Evolutionary conservation across 208 protist genomes (phyloP).

Genomic region (Crithidia sp.): DNA sequence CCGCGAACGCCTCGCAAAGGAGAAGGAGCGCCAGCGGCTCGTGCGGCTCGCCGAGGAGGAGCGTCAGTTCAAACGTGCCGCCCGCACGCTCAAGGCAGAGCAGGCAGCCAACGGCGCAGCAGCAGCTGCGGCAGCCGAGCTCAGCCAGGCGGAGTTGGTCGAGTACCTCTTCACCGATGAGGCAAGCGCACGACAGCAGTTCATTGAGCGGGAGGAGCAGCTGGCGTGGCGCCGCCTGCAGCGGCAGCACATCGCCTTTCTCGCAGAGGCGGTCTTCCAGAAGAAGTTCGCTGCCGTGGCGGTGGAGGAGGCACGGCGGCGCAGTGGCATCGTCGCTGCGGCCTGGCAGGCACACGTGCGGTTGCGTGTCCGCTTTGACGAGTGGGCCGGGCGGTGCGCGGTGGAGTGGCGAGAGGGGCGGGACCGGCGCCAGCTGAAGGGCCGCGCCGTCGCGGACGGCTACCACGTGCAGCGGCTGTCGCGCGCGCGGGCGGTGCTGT

Average conservation of each 20-base stretch:
- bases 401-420: constrained; percentile 35
- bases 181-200: constrained; percentile 57
- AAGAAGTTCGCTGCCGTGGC: constrained; percentile 17
- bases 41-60: constrained; percentile 36
- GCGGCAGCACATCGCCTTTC: constrained; percentile 26
- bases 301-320: constrained; percentile 26
- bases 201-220: constrained; percentile 63
- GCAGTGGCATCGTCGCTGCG: constrained; percentile 14
- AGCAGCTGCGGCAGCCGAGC: constrained; percentile 2
- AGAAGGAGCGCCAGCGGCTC: constrained; percentile 31
- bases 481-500: constrained; percentile 18
- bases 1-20: constrained; percentile 25
- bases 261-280: constrained; percentile 14
- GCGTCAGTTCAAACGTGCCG: constrained; percentile 31
- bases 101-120: constrained; percentile 1
- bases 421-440: constrained; percentile 30
- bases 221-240: constrained; percentile 54
- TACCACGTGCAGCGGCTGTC: constrained; percentile 33
- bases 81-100: constrained; percentile 17
- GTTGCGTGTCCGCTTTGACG: constrained; percentile 24
- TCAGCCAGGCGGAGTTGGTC: constrained; percentile 18
- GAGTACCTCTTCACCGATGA: constrained; percentile 45
- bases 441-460: constrained; percentile 25
- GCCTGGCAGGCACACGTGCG: not conserved
- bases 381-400: constrained; percentile 40